Evolutionary conservation across 169 alveolate species (phyloP).

Genomic region (Ichthyophthirius multifiliis): DNA sequence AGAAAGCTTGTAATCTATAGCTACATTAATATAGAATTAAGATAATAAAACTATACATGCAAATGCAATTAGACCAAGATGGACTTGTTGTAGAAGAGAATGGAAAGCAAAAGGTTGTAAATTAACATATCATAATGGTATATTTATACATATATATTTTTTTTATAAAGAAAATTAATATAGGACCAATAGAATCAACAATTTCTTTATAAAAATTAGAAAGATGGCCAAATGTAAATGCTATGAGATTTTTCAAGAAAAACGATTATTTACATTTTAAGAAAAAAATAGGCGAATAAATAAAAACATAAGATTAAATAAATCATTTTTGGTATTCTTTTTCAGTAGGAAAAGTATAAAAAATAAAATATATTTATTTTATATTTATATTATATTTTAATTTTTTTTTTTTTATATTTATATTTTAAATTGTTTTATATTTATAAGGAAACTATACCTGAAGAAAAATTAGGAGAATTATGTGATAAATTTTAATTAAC

Average conservation of each 20-base stretch:
- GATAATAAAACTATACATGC: constrained; percentile 11
- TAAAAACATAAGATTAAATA: constrained; percentile 4
- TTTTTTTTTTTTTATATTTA: neutral
- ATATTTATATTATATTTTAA: no score
- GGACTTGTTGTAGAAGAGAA: constrained; percentile 87
- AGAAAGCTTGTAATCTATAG: constrained; percentile 2
- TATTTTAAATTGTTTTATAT: neutral
- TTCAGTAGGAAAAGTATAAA: constrained; percentile 12
- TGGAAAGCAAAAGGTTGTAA: constrained; percentile 83
- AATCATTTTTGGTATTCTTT: neutral
- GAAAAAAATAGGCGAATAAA: constrained; percentile 4
- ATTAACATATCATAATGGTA: constrained; percentile 69
- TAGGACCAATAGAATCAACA: constrained; percentile 45
- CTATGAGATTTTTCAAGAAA: constrained; percentile 47
- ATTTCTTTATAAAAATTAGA: constrained; percentile 24
- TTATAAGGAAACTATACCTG: neutral
- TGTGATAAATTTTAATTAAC: constrained; percentile 37
- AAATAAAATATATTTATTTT: no score
- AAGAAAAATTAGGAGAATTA: constrained; percentile 16
- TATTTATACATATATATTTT: neutral
- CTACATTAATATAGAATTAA: neutral
- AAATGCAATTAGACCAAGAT: constrained; percentile 55
- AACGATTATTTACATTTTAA: constrained; percentile 11
- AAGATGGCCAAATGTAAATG: constrained; percentile 52
- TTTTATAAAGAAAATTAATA: neutral